Conservation (phyloP, 2,329 filamentous ascomycete genomes). For the Spiromastix sp. region DNA sequence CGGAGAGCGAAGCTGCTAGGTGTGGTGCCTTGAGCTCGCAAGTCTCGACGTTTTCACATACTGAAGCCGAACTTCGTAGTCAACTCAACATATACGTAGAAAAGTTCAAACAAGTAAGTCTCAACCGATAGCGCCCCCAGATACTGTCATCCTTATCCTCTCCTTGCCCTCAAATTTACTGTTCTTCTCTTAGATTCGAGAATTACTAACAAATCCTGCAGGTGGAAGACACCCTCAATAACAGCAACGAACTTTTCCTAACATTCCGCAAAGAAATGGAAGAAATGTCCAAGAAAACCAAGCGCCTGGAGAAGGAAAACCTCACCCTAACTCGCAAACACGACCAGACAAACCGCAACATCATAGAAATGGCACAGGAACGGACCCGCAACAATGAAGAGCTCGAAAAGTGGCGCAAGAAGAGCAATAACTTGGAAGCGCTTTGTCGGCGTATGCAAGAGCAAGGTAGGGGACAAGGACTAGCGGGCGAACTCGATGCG, state of each 20-base stretch:
- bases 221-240: conserved; percentile 98
- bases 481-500: conserved; percentile 49
- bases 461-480: conserved; percentile 69
- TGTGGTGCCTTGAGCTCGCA: conserved; percentile 80
- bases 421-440: conserved; percentile 83
- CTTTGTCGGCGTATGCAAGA: conserved; percentile 96
- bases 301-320: conserved; percentile 93
- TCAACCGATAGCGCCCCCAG: conserved; percentile 1
- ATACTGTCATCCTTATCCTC: no score
- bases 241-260: conserved; percentile 92
- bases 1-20: conserved; percentile 69
- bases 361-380: conserved; percentile 94
- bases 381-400: conserved; percentile 65
- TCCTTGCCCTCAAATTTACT: neutral
- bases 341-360: conserved; percentile 86
- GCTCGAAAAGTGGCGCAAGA: conserved; percentile 68
- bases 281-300: conserved; percentile 99
- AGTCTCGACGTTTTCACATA: conserved; percentile 91
- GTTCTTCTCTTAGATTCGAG: neutral
- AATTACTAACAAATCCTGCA: conserved; percentile 37
- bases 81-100: conserved; percentile 98
- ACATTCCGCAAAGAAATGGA: conserved; percentile 99
- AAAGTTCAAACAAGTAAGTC: conserved; percentile 94
- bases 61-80: conserved; percentile 82
- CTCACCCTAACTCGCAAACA: conserved; percentile 84